Evolutionary conservation across 2,329 filamentous ascomycete species (phyloP), one percentile per base, ranked within the genome.

Genomic region (Ceratocystis ficicola): DNA sequence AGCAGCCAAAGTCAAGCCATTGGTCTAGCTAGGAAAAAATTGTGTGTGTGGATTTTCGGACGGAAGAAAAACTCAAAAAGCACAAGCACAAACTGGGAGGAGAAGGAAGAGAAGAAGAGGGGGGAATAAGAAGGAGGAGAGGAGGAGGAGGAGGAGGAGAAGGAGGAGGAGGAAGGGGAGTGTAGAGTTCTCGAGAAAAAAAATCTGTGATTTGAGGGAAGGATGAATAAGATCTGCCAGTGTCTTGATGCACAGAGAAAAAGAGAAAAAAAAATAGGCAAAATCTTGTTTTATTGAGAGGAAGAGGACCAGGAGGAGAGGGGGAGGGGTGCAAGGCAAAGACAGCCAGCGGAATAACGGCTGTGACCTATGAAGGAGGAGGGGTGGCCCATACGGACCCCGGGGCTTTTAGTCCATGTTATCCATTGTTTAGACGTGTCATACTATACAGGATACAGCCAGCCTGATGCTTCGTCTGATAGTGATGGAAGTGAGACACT

Each of bases 101-200:
- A 57, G 52, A 30, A 57, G 52, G 52, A 32, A 17, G 50, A 57
- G 22, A 22, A 57, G 50, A 28, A 30, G 50, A 28, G 28, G 17
- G 5, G 22, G 17, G 46, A 2, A 10, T 20, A 55, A 20, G 50
- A 57, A 25, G 48, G 25, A 25, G 20, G 8, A n/a, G 44, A 17
- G 50, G 50, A 55, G 25, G 52, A 57, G 52, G 48, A 52, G 48
- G n/a, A 25, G 15, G 20, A 55, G 17, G 22, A 55, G 50, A 22
- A 55, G 50, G 20, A 55, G 44, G 15, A 32, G 44, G 52, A 50
- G 44, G 64, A 57, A 66, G 60, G 65, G 59, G 60, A 63, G 65
- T 50, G 22, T 20, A 32, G 55, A 46, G 52, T 61, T 59, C 12
- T 25, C 44, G 32, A 52, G 44, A 60, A 65, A 61, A 61, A 50